Evolutionary conservation across 192 early-diverging fungal genomes (phyloP).

Genomic region (Coemansia sp.): DNA sequence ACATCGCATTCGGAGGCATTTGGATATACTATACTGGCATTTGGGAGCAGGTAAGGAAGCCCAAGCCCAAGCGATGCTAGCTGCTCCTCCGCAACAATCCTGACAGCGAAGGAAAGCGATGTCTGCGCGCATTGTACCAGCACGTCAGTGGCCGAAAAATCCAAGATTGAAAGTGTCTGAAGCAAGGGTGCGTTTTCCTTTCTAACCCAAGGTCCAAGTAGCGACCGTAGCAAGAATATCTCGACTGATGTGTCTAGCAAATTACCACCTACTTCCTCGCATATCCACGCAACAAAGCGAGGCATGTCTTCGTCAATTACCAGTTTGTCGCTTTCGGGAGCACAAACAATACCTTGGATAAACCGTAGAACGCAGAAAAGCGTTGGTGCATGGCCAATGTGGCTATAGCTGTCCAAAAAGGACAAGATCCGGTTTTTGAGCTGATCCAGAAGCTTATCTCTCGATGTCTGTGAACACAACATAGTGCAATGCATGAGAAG

Average conservation of each 20-base stretch:
- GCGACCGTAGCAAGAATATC: constrained; percentile 20
- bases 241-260: constrained; percentile 32
- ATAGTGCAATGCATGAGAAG: constrained; percentile 17
- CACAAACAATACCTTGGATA: constrained; percentile 10
- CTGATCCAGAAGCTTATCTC: not conserved
- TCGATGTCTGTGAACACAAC: not conserved
- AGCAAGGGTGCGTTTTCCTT: not conserved
- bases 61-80: constrained; percentile 22
- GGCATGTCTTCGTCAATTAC: constrained; percentile 35
- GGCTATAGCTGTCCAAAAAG: constrained; percentile 22
- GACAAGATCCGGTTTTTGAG: constrained; percentile 31
- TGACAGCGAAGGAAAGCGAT: constrained; percentile 10
- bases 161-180: constrained; percentile 18
- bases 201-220: constrained; percentile 36
- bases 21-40: constrained; percentile 27
- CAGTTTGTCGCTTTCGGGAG: not conserved
- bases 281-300: constrained; percentile 46
- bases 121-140: constrained; percentile 28
- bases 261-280: constrained; percentile 19
- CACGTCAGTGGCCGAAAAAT: constrained; percentile 13
- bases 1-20: constrained; percentile 14
- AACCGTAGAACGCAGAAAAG: constrained; percentile 28
- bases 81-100: constrained; percentile 44
- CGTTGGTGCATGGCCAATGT: constrained; percentile 38
- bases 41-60: constrained; percentile 21